Percentiles rank a stretch among this genome's conserved stretches.
phyloP scores from a whole-genome alignment of 805 yeast genomes.

The Spathaspora sp. region DNA sequence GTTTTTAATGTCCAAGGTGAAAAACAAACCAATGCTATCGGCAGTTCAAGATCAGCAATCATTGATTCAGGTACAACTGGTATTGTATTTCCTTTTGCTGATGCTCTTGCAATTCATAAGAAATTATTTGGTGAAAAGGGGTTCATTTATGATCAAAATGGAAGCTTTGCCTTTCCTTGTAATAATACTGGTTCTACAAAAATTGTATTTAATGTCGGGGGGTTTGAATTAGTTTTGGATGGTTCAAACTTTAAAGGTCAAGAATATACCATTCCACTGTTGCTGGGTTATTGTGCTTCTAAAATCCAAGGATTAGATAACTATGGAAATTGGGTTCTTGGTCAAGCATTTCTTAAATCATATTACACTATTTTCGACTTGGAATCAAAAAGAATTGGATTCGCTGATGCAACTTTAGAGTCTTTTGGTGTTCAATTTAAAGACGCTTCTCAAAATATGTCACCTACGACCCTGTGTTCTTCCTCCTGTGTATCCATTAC shows the following conservation, averaged over 20 bases:
- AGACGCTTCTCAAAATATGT: neutral
- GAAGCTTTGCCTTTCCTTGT: slow-evolving; percentile 60
- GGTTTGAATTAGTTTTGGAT: slow-evolving; percentile 37
- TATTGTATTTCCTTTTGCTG: slow-evolving; percentile 49
- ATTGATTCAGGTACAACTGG: slow-evolving; percentile 70
- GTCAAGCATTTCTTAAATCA: slow-evolving; percentile 55
- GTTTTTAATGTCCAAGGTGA: slow-evolving; percentile 1
- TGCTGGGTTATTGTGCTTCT: slow-evolving; percentile 56
- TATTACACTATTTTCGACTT: slow-evolving; percentile 59
- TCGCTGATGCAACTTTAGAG: slow-evolving; percentile 26
- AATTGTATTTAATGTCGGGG: slow-evolving; percentile 41
- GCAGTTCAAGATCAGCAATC: slow-evolving; percentile 38
- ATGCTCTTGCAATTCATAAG: slow-evolving; percentile 49
- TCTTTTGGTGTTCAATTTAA: neutral
- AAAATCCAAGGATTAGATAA: slow-evolving; percentile 56
- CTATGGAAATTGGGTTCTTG: slow-evolving; percentile 52
- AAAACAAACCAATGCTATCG: slow-evolving; percentile 11
- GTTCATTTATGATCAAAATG: slow-evolving; percentile 51
- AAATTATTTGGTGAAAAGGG: slow-evolving; percentile 38
- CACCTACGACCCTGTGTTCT: neutral
- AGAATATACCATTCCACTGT: slow-evolving; percentile 31
- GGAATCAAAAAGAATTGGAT: slow-evolving; percentile 46
- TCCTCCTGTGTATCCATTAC: neutral
- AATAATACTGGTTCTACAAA: slow-evolving; percentile 33
- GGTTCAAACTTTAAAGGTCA: slow-evolving; percentile 48